Evolutionary conservation across 73 alveolate genomes (phyloP), one percentile per base, ranked within the genome.

Genomic region (Tetrahymena malaccensis): DNA sequence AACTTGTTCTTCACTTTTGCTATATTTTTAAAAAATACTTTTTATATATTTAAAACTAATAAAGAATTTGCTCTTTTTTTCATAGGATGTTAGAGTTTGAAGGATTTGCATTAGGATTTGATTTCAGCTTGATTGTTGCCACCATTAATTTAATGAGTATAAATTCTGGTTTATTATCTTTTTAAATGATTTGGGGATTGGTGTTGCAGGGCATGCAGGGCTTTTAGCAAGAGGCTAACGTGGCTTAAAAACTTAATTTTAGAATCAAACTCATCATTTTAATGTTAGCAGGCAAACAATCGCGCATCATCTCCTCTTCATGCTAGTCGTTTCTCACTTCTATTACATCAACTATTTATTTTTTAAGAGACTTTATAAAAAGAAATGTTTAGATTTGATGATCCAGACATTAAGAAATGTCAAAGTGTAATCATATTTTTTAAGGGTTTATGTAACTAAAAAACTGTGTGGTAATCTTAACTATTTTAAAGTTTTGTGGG

Each of bases 181-280:
- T 70, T 70, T 11, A 70, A 70, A 70, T 70, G 1, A 22, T 70
- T 70, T 27, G 89, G 89, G 89, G 89, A 25, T 70, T 70, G 43
- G 89, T 70, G 89, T 70, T 70, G 89, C 89, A 70, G 89, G 89
- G 89, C 89, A 70, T 70, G 89, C 89, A 70, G 89, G 89, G 89
- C 89, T 70, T 70, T 70, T 70, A 70, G 89, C 89, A 70, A 70
- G 89, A 70, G 89, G 89, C 89, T 70, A 70, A 70, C 37, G 89
- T 70, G 89, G 89, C 89, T 70, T 70, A 70, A 70, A 70, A 70
- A 70, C 89, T 70, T 70, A n/a, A 70, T 70, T 58, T 70, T 19
- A 70, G 89, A 70, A 70, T 70, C 25, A 70, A 70, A 27, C 89
- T 70, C 89, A 70, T 70, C 89, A 27, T 31, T 10, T 27, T 70